Evolutionary conservation across 441 rosid species (phyloP), one percentile per base, ranked within the genome.

Genomic region (Euphorbia corollata): DNA sequence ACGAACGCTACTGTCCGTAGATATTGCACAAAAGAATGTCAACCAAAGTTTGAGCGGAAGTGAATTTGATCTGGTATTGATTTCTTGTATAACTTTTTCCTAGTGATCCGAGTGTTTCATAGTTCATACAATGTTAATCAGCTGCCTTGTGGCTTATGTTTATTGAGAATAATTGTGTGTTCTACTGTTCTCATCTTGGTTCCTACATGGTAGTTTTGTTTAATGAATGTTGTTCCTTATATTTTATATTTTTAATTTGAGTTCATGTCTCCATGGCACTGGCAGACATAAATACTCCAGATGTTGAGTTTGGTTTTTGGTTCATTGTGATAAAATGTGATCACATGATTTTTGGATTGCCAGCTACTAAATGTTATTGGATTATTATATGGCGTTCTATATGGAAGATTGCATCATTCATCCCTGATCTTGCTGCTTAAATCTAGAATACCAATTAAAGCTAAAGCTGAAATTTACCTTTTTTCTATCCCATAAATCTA

Each of bases 41-140:
- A 73, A 67, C 74, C 55, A 59, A 45, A 68, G 71, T 71, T 74
- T 69, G 63, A 83, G 65, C 59, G 82, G 74, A 74, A 76, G 75
- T 71, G 87, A 82, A 74, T 66, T 77, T 81, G 86, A 79, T 69
- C 81, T 77, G 95, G 99, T 94, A 81, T 27, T 30, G 22, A 45
- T 36, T 72, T 65, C 53, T 0, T 4, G 18, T 47, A 18, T 45
- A 50, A 30, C 19, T 57, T 71, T 7, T 68, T 6, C 23, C 23
- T 36, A 0, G 19, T 45, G 9, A 50, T 24, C 18, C 50, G 51
- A 34, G 65, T 71, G 11, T 72, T 20, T 50, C 51, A 38, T 36
- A 36, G 41, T 36, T 36, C 41, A 27, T 27, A 19, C 58, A n/a
- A 45, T 59, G 55, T 23, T 59, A 18, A 8, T 48, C 5, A 10